Conservation (phyloP, 768 basidiomycete genomes). For the Amanita phalloides region DNA sequence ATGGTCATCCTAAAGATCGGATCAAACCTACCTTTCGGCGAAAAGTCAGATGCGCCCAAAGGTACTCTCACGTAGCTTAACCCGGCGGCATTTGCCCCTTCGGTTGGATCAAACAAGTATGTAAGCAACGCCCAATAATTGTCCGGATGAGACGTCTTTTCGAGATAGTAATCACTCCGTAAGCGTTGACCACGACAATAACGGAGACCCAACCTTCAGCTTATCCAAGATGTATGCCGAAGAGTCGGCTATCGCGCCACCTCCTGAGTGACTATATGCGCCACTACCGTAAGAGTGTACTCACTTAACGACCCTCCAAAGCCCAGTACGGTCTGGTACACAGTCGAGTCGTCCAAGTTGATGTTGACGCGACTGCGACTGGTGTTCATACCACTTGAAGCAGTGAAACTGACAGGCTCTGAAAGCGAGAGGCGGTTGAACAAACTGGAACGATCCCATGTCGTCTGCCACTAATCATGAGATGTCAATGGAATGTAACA, state of each 20-base stretch:
- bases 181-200: not conserved
- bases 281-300: slow-evolving; percentile 3
- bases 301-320: slow-evolving; percentile 60
- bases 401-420: slow-evolving; percentile 43
- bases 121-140: slow-evolving; percentile 51
- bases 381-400: slow-evolving; percentile 38
- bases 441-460: slow-evolving; percentile 38
- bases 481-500: not conserved
- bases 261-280: not conserved
- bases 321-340: slow-evolving; percentile 53
- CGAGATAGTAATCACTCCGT: not conserved
- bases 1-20: slow-evolving; percentile 1
- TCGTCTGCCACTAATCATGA: slow-evolving; percentile 43
- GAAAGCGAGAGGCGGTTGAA: slow-evolving; percentile 38
- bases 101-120: slow-evolving; percentile 50
- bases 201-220: slow-evolving; percentile 40
- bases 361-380: slow-evolving; percentile 45
- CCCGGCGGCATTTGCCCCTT: slow-evolving; percentile 53
- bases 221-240: slow-evolving; percentile 50
- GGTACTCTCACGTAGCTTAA: slow-evolving; percentile 60
- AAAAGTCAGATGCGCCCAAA: slow-evolving; percentile 68
- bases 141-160: slow-evolving; percentile 36
- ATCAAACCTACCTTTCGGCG: slow-evolving; percentile 28
- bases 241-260: slow-evolving; percentile 46
- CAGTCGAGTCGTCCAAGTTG: slow-evolving; percentile 39